A percentile compares a stretch with the other conserved stretches of the same genome.
Conservation (phyloP, 73 alveolate species). For the Symbiodinium pilosum region DNA sequence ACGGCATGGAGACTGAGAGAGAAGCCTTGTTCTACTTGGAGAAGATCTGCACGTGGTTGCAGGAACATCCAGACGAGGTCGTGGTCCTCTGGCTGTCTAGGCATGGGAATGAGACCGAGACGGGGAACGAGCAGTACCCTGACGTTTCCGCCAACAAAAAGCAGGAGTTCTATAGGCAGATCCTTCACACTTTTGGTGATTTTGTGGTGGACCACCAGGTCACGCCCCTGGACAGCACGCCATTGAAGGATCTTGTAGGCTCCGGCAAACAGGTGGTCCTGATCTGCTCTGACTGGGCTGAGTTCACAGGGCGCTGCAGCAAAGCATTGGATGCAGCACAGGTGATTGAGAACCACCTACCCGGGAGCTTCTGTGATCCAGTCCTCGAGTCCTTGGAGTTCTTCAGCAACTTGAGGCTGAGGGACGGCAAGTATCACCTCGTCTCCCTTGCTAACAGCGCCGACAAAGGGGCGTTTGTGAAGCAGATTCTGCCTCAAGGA, state of each 20-base stretch:
- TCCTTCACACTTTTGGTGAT: neutral
- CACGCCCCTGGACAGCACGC: neutral
- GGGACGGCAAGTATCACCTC: neutral
- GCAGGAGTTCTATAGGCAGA: neutral
- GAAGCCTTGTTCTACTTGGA: neutral
- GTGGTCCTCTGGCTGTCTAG: neutral
- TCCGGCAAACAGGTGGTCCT: neutral
- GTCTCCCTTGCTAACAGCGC: neutral
- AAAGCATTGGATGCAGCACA: neutral
- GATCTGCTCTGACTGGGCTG: conserved; percentile 24
- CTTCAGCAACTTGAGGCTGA: neutral
- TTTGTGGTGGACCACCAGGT: neutral
- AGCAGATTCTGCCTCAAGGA: neutral
- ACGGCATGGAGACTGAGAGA: neutral
- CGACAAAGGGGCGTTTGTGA: neutral
- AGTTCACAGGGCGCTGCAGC: conserved; percentile 3
- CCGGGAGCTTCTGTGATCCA: conserved; percentile 17
- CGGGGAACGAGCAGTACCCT: neutral
- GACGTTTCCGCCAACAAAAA: neutral
- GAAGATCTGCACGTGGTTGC: neutral
- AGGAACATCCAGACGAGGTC: neutral
- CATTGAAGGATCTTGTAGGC: neutral
- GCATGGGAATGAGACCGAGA: neutral
- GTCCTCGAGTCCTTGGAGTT: neutral
- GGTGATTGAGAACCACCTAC: neutral